Base-by-base conservation (phyloP, 1,139 yeast species). In the Suhomyces bribrorum region DNA sequence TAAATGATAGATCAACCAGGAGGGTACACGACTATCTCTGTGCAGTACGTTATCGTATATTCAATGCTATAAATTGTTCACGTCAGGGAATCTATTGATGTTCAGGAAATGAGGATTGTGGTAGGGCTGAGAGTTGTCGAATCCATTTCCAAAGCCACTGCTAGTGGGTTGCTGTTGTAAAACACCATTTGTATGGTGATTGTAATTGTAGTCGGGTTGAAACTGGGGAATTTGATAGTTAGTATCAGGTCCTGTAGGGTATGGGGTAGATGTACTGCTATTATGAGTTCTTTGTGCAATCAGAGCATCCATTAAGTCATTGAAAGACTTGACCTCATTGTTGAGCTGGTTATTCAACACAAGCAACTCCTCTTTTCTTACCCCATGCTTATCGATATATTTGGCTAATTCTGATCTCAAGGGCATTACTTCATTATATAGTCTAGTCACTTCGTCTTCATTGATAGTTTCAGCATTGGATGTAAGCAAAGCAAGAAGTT, bases 381-480 rank as follows among this genome's bases (percentile, higher is more conserved):
- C 77, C 26, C 87, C 73, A 56, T 86, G 85, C 59, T 83, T 85
- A 43, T 86, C 95, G 45, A 88, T 83, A 50, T 80, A 64, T 50
- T 77, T 77, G 7, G 87, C 86, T 41, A 88, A 70, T 43, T 79
- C 77, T 0, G 94, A 90, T 42, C 94, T 77, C 40, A 86, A 67
- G 1, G 92, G 81, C 17, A 86, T 73, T 1, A 87, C 75, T 13
- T 81, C 75, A 43, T 86, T 84, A 56, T 87, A 88, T 44, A 86
- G 62, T 29, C 61, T 72, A 1, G 79, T 72, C 11, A 79, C 56
- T 40, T 75, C 77, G 22, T 66, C 74, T 47, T 71, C 77, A 41
- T 58, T 43, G 3, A 56, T 47, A 7, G 50, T 40, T 5, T 51
- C 50, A 3, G 59, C 51, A 32, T 67, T 69, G 34, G 71, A 69